A percentile compares a stretch with the other conserved stretches of the same genome.
Evolutionary conservation across 2,329 filamentous ascomycete genomes (phyloP).

Genomic region (Phialophora tarda): DNA sequence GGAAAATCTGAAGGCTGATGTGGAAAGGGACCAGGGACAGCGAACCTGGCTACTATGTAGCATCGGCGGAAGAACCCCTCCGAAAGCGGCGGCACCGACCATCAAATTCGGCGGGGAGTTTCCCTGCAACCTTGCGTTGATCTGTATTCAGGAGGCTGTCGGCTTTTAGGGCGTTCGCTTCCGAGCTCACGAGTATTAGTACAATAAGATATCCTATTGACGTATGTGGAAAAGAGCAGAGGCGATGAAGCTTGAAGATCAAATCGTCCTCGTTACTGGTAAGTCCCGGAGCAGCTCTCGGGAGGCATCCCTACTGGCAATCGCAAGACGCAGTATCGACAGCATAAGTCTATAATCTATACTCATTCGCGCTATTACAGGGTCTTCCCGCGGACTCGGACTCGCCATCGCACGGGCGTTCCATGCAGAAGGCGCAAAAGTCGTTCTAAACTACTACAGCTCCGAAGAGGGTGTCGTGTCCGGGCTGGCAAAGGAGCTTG

Average conservation of each 20-base stretch:
- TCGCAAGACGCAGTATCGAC: not conserved
- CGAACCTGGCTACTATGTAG: no score
- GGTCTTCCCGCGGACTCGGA: slow-evolving; percentile 33
- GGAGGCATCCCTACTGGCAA: not conserved
- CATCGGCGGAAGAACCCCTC: no score
- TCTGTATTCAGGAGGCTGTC: not conserved
- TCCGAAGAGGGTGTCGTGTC: slow-evolving; percentile 15
- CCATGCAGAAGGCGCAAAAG: slow-evolving; percentile 23
- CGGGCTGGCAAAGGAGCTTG: slow-evolving; percentile 22
- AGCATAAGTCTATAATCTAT: not conserved
- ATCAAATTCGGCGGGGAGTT: no score
- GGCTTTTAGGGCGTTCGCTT: not conserved
- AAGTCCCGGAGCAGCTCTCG: not conserved
- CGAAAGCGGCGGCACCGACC: no score
- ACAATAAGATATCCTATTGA: not conserved
- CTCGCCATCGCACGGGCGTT: slow-evolving; percentile 33
- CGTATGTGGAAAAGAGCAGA: not conserved
- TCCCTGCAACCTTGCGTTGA: no score
- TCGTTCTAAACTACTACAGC: slow-evolving; percentile 34
- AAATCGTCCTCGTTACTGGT: slow-evolving; percentile 34
- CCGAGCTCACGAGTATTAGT: not conserved
- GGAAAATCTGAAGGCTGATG: no score
- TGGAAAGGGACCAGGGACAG: no score
- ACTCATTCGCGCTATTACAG: slow-evolving; percentile 7
- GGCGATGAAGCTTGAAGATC: slow-evolving; percentile 30